Evolutionary conservation across 2,329 filamentous ascomycete species (phyloP).

Genomic region (Fusarium sp.): DNA sequence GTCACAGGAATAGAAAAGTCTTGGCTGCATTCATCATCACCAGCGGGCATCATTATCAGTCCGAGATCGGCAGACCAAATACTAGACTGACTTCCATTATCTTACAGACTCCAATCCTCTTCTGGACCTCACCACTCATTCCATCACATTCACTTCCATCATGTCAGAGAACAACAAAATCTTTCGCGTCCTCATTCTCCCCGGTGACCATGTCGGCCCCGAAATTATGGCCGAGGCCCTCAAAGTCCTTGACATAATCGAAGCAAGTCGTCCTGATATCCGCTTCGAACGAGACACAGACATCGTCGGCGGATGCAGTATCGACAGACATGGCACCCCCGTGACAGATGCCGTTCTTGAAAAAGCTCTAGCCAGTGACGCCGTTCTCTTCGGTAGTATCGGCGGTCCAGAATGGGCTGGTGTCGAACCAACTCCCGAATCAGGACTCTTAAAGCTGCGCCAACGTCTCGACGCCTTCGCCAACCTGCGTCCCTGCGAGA

Average conservation of each 20-base stretch:
- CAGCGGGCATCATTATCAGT: not conserved
- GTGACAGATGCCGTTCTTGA: constrained; percentile 54
- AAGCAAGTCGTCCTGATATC: constrained; percentile 42
- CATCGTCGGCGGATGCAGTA: constrained; percentile 49
- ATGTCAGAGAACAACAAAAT: not conserved
- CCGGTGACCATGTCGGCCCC: constrained; percentile 57
- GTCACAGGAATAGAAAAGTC: constrained; percentile 10
- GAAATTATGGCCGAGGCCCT: constrained; percentile 57
- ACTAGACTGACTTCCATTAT: not conserved
- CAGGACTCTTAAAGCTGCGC: constrained; percentile 53
- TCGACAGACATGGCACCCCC: constrained; percentile 54
- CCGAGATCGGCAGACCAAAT: not conserved
- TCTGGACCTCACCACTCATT: not conserved
- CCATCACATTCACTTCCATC: rapidly evolving
- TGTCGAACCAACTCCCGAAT: constrained; percentile 52
- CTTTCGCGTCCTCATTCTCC: constrained; percentile 52
- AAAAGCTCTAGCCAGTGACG: constrained; percentile 51
- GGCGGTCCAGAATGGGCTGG: constrained; percentile 58
- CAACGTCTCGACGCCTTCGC: constrained; percentile 56
- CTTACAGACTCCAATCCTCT: not conserved
- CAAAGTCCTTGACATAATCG: constrained; percentile 55
- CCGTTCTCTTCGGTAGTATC: constrained; percentile 57
- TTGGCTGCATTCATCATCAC: not conserved
- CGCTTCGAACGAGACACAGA: constrained; percentile 42
- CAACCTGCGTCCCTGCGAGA: constrained; percentile 58